Base-by-base conservation (phyloP, 371 early-diverging fungal genomes). In the Mucor sp. region DNA sequence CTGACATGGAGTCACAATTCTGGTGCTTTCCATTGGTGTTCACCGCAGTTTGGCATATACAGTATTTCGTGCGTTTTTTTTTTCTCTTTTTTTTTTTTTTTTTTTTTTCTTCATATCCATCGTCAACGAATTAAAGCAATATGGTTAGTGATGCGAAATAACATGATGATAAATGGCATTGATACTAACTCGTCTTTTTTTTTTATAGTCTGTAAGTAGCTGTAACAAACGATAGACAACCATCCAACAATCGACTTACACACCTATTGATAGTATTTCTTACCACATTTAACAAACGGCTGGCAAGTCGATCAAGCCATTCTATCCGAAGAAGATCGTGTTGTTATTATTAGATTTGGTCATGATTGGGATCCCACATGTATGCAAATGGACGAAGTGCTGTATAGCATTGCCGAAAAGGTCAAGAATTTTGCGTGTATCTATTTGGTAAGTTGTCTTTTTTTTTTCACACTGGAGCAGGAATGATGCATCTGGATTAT, bases 271-370 rank as follows among this genome's bases (percentile, higher is more conserved):
- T 69, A 84, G 84, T 93, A 92, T 66, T 90, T 93, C 75, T 76
- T 93, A 61, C 92, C 91, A 19, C 94, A 93, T 84, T 84, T 91
- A 62, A 91, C 92, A 6, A 91, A 91, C 61, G 87, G 87, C 78
- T 98, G 98, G 98, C 98, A 99, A 79, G 98, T 97, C 23, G 99
- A 99, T 81, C 97, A 97, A 81, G 97, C 98, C n/a, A 99, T 99
- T 62, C 83, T 99, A 35, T 92, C 93, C 17, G 99, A 99, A 76
- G 98, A 99, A 71, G 97, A 97, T 58, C 89, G 98, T 23, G 96
- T 99, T 3, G 98, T 98, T 21, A 84, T 99, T 30, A 94, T 99
- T 57, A 89, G 99, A 8, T 98, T 99, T 76, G 99, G 99, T 11
- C 96, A 96, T 65, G 98, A 97, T 85, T 96, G 97, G 95, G 96